Conservation (phyloP, 164 flowering plant genomes). For the Amborella trichopoda region DNA sequence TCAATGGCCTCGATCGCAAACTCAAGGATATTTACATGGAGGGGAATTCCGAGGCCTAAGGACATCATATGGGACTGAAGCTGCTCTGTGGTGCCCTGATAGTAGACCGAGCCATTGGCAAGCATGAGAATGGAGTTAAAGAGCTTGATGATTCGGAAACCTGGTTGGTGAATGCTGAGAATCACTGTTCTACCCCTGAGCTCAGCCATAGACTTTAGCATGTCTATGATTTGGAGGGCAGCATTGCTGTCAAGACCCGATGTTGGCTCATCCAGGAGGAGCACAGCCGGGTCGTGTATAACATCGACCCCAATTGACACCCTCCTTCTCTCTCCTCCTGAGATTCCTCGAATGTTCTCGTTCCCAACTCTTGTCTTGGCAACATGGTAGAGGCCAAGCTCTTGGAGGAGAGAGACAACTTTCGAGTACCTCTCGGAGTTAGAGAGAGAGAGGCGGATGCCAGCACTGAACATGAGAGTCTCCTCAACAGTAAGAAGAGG, state of each 20-base stretch:
- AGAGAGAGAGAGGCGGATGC: constrained; percentile 40
- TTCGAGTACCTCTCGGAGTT: constrained; percentile 16
- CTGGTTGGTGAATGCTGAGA: constrained; percentile 88
- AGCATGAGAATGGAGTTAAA: constrained; percentile 57
- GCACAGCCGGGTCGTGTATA: constrained; percentile 70
- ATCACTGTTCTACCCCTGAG: constrained; percentile 61
- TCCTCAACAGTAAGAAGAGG: constrained; percentile 91
- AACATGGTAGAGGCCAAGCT: constrained; percentile 60
- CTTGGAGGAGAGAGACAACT: constrained; percentile 51
- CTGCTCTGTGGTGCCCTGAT: constrained; percentile 67
- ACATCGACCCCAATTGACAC: constrained; percentile 92
- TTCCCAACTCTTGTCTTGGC: constrained; percentile 55
- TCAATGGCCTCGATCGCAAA: constrained; percentile 84
- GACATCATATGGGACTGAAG: constrained; percentile 32
- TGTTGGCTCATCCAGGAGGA: constrained; percentile 92
- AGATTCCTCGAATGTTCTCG: constrained; percentile 64
- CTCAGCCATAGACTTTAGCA: constrained; percentile 86
- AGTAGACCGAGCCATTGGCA: constrained; percentile 68
- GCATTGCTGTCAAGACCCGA: constrained; percentile 88
- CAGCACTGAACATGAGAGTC: constrained; percentile 73
- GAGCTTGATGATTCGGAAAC: constrained; percentile 75
- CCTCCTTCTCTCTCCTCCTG: constrained; percentile 87
- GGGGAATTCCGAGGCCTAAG: constrained; percentile 48
- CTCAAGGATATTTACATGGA: constrained; percentile 65
- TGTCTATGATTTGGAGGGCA: constrained; percentile 75